phyloP scores from a whole-genome alignment of 352 stramenopile species.

The Phytophthora lateralis region DNA sequence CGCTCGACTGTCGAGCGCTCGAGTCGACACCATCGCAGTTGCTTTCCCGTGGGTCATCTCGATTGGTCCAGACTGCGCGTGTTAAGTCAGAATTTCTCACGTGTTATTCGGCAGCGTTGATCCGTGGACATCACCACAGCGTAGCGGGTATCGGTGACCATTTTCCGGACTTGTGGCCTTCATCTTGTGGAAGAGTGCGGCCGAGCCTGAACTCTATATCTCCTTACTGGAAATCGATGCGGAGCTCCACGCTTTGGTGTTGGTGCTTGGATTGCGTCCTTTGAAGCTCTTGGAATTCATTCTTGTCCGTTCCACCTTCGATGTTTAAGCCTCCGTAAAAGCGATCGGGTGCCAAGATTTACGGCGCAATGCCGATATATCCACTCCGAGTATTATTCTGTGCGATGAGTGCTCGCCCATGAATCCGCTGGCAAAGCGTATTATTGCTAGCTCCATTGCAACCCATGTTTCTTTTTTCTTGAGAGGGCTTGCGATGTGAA shows the following conservation, averaged over 20 bases:
- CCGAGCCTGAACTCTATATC: background rate
- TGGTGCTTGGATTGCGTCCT: slow-evolving; percentile 1
- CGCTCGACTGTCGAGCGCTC: too few species aligned
- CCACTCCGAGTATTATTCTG: too few species aligned
- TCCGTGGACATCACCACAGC: background rate
- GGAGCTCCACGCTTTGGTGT: background rate
- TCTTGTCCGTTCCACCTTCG: background rate
- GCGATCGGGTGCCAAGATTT: background rate
- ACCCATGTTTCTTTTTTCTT: slow-evolving; percentile 5
- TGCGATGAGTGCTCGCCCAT: too few species aligned
- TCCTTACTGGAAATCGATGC: background rate
- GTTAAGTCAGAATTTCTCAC: background rate
- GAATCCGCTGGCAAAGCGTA: too few species aligned
- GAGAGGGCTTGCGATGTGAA: slow-evolving; percentile 24
- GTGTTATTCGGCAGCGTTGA: background rate
- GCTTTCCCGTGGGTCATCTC: background rate
- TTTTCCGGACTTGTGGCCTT: background rate
- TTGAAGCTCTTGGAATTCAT: slow-evolving; percentile 1
- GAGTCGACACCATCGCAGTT: background rate
- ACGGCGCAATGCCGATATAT: background rate
- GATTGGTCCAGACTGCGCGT: background rate
- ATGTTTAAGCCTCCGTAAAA: slow-evolving; percentile 4
- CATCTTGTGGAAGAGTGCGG: background rate
- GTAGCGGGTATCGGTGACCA: background rate
- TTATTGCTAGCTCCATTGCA: background rate